Conservation (phyloP, 768 basidiomycete genomes). For the Termitomyces sp. region DNA sequence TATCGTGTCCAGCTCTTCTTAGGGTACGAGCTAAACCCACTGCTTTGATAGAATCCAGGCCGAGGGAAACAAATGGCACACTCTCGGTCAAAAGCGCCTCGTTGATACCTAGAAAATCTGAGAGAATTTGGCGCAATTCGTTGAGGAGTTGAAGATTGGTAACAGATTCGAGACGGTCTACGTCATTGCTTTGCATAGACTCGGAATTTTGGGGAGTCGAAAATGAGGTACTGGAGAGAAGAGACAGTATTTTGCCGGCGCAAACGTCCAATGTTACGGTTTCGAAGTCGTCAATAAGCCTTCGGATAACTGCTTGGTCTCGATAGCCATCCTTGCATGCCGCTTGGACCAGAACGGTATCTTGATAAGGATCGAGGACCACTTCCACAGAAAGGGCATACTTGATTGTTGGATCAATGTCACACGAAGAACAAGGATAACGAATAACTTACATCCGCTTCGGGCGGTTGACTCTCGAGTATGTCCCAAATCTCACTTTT, state of each 20-base stretch:
- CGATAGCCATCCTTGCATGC: conserved; percentile 17
- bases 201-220: not conserved
- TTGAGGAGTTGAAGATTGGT: conserved; percentile 12
- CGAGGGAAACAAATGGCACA: conserved; percentile 37
- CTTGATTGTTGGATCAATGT: conserved; percentile 12
- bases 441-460: conserved; percentile 23
- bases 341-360: conserved; percentile 19
- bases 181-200: not conserved
- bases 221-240: not conserved
- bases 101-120: conserved; percentile 22
- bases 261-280: conserved; percentile 10
- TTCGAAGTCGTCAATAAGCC: conserved; percentile 20
- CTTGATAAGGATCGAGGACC: conserved; percentile 17
- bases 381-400: conserved; percentile 27
- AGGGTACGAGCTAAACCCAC: conserved; percentile 34
- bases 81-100: conserved; percentile 14
- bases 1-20: conserved; percentile 22
- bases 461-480: conserved; percentile 22
- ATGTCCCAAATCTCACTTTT: conserved; percentile 20
- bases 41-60: conserved; percentile 42
- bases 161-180: not conserved
- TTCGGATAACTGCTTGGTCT: conserved; percentile 5
- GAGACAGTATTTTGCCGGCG: not conserved
- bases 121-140: conserved; percentile 14
- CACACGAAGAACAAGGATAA: not conserved